Conservation (phyloP, 257 asterid species). For the Primulina eburnea region DNA sequence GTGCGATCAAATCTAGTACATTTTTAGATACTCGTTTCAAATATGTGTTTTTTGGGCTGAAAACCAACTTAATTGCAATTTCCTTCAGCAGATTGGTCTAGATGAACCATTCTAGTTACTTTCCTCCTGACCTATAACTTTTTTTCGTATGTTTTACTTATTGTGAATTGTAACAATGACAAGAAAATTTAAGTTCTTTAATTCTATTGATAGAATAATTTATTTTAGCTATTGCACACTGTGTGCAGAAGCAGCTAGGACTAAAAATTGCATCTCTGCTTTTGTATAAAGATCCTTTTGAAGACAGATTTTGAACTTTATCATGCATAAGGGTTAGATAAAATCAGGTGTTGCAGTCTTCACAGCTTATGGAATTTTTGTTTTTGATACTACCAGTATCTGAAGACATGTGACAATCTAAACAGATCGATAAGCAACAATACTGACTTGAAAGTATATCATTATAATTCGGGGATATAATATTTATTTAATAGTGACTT, state of each 20-base stretch:
- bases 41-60: neutral
- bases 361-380: neutral
- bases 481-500: neutral
- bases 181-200: neutral
- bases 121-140: neutral
- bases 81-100: neutral
- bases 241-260: neutral
- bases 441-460: neutral
- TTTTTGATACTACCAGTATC: neutral
- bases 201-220: neutral
- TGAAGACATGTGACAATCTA: neutral
- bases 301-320: neutral
- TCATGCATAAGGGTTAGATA: neutral
- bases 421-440: neutral
- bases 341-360: constrained; percentile 4
- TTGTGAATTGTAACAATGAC: neutral
- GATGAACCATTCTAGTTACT: neutral
- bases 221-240: neutral
- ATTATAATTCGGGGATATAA: neutral
- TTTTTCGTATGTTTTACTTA: neutral
- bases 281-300: neutral
- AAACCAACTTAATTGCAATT: neutral
- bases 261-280: neutral
- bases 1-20: neutral
- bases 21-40: neutral